Evolutionary conservation across 176 grass and related monocot genomes (phyloP).

Genomic region (Ensete glaucum): DNA sequence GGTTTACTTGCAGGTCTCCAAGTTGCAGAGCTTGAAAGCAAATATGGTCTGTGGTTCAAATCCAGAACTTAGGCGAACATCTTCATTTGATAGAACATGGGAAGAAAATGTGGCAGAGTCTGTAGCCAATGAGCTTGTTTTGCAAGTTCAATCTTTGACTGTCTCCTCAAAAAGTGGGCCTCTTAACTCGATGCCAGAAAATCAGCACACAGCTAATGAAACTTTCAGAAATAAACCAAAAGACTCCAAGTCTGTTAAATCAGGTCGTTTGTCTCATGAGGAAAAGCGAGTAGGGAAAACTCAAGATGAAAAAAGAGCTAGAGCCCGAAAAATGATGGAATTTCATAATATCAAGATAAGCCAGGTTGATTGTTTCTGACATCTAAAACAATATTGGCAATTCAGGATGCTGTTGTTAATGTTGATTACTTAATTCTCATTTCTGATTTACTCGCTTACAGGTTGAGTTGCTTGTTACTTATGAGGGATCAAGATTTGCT

Average conservation of each 20-base stretch:
- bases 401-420: neutral
- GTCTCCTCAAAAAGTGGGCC: slow-evolving; percentile 54
- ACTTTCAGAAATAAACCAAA: slow-evolving; percentile 55
- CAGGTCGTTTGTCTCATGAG: slow-evolving; percentile 75
- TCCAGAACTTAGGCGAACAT: slow-evolving; percentile 63
- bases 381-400: slow-evolving; percentile 11
- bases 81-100: slow-evolving; percentile 70
- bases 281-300: slow-evolving; percentile 84
- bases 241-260: slow-evolving; percentile 61
- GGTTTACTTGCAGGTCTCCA: slow-evolving; percentile 58
- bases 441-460: slow-evolving; percentile 26
- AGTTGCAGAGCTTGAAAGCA: slow-evolving; percentile 87
- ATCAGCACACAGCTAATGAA: slow-evolving; percentile 40
- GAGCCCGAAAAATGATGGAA: slow-evolving; percentile 76
- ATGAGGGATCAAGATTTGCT: slow-evolving; percentile 92
- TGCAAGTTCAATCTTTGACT: slow-evolving; percentile 42
- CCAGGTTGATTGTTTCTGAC: slow-evolving; percentile 44
- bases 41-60: slow-evolving; percentile 94
- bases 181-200: slow-evolving; percentile 44
- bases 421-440: slow-evolving; percentile 2
- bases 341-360: slow-evolving; percentile 99
- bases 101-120: slow-evolving; percentile 57
- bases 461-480: slow-evolving; percentile 96
- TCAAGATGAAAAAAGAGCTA: slow-evolving; percentile 74
- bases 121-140: slow-evolving; percentile 48